A percentile compares a stretch with the other conserved stretches of the same genome.
Conservation (phyloP, 768 basidiomycete genomes). For the Rhodotorula graminis region DNA sequence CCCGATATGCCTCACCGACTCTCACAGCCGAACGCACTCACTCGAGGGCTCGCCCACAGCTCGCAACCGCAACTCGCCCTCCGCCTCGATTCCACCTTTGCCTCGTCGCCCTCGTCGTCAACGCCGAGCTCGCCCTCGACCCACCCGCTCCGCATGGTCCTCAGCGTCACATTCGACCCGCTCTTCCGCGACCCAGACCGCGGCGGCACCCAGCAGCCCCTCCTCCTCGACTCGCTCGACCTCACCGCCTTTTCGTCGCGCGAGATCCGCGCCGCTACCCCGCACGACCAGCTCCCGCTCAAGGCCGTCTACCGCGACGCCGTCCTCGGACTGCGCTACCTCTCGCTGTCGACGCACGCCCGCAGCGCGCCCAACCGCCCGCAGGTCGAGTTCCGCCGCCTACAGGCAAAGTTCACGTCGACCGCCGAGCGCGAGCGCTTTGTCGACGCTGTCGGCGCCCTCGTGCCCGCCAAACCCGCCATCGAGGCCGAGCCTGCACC, state of each 20-base stretch:
- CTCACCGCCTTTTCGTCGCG: slow-evolving; percentile 15
- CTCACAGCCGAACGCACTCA: not conserved
- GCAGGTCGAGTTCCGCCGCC: slow-evolving; percentile 8
- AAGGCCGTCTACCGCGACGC: slow-evolving; percentile 28
- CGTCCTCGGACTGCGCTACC: slow-evolving; percentile 17
- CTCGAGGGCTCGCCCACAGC: not conserved
- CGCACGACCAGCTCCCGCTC: slow-evolving; percentile 21
- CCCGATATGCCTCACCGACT: too few relatives aligned
- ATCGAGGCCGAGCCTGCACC: not conserved
- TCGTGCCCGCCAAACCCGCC: slow-evolving; percentile 25
- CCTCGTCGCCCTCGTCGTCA: not conserved
- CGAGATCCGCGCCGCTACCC: not conserved
- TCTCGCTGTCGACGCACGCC: not conserved
- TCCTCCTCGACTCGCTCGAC: slow-evolving; percentile 27
- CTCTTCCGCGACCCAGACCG: slow-evolving; percentile 4
- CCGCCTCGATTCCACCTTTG: slow-evolving; percentile 17
- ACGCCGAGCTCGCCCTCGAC: not conserved
- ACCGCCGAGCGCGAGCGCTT: slow-evolving; percentile 11
- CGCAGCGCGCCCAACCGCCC: not conserved
- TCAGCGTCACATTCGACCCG: slow-evolving; percentile 22
- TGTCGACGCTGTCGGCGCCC: not conserved
- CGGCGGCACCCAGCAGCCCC: slow-evolving; percentile 1
- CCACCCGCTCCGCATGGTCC: slow-evolving; percentile 9
- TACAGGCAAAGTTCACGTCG: slow-evolving; percentile 21
- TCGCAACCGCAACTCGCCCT: slow-evolving; percentile 22